Evolutionary conservation across 75 land plant genomes (phyloP).

Genomic region (Isoetes taiwanensis): DNA sequence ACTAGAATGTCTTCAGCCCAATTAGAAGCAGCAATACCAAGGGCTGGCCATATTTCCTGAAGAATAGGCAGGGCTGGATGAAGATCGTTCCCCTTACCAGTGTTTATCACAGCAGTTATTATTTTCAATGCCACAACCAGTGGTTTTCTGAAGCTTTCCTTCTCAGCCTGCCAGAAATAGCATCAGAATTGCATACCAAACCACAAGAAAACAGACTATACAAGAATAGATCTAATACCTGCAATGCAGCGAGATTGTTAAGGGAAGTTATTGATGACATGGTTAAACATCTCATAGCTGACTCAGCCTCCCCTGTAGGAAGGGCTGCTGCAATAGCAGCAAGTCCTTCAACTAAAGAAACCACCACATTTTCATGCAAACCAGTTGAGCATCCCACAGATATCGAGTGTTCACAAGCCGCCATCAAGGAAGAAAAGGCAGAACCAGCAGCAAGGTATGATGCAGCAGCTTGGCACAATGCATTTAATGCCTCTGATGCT

Average conservation of each 20-base stretch:
- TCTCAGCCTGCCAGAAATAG: not conserved
- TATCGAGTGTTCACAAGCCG: constrained; percentile 14
- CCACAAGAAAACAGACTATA: not conserved
- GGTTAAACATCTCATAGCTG: not conserved
- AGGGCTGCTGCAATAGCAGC: constrained; percentile 15
- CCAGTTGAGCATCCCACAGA: constrained; percentile 4
- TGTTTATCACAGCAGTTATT: constrained; percentile 4
- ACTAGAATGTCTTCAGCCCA: constrained; percentile 15
- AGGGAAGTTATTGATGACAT: constrained; percentile 7
- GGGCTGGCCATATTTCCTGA: constrained; percentile 15
- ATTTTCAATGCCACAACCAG: constrained; percentile 13
- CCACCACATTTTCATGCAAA: constrained; percentile 1
- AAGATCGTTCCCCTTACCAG: not conserved
- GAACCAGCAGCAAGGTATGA: constrained; percentile 5
- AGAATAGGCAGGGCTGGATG: constrained; percentile 12
- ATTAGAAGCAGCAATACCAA: not conserved
- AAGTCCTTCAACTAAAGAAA: constrained; percentile 17
- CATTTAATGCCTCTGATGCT: constrained; percentile 12
- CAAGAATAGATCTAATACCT: not conserved
- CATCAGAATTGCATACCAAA: not conserved
- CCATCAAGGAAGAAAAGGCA: constrained; percentile 9
- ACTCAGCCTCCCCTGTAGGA: constrained; percentile 10
- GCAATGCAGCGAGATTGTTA: not conserved
- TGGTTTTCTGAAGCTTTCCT: not conserved
- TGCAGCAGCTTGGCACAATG: constrained; percentile 12